phyloP scores from a whole-genome alignment of 768 basidiomycete genomes.

The Termitomyces sp. region DNA sequence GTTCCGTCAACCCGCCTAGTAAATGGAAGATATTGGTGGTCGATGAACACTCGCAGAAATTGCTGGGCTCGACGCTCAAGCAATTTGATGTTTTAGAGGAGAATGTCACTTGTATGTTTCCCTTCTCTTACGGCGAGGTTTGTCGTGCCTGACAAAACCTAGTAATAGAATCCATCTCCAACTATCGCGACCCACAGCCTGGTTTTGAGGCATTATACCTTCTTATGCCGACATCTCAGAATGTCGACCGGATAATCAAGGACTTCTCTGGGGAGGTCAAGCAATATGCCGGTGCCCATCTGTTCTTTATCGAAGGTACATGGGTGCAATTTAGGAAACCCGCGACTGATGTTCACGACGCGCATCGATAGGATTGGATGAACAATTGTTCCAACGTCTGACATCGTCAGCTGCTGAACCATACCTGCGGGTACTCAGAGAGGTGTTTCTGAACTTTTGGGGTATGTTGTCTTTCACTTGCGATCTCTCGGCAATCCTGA shows the following conservation, averaged over 20 bases:
- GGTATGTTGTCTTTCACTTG: slow-evolving; percentile 43
- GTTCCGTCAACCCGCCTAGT: slow-evolving; percentile 79
- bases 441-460: slow-evolving; percentile 92
- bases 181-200: slow-evolving; percentile 74
- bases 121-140: background rate
- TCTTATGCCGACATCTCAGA: slow-evolving; percentile 91
- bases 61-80: slow-evolving; percentile 82
- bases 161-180: slow-evolving; percentile 93
- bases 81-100: slow-evolving; percentile 93
- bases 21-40: slow-evolving; percentile 98
- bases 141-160: slow-evolving; percentile 1
- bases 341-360: background rate
- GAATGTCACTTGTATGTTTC: slow-evolving; percentile 85
- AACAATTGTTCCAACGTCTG: slow-evolving; percentile 70
- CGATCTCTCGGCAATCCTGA: background rate
- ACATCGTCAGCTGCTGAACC: slow-evolving; percentile 74
- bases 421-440: slow-evolving; percentile 70
- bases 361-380: slow-evolving; percentile 56
- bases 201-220: slow-evolving; percentile 91
- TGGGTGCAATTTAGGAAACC: background rate
- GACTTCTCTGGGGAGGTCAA: slow-evolving; percentile 62
- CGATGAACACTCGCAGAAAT: slow-evolving; percentile 84
- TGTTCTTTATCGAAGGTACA: slow-evolving; percentile 89
- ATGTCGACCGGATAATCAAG: slow-evolving; percentile 84
- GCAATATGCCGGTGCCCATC: slow-evolving; percentile 80